Conservation (phyloP, 192 early-diverging fungal genomes). For the Rhizophagus sp. region DNA sequence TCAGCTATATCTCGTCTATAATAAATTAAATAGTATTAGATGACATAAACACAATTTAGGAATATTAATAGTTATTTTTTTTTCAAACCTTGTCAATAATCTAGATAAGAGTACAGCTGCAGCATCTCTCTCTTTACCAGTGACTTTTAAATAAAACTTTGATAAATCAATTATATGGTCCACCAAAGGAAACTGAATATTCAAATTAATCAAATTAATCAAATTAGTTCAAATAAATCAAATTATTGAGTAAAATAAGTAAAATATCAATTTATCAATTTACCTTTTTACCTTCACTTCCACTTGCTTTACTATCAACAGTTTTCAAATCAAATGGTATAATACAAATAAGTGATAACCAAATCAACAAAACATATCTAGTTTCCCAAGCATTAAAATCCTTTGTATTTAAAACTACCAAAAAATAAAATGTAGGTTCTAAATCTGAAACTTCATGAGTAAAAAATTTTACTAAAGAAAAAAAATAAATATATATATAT, state of each 20-base stretch:
- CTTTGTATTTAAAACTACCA: conserved; percentile 38
- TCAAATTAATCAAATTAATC: neutral
- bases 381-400: conserved; percentile 64
- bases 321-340: conserved; percentile 91
- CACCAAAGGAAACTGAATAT: conserved; percentile 57
- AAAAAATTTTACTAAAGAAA: conserved; percentile 77
- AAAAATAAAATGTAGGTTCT: conserved; percentile 82
- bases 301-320: conserved; percentile 70
- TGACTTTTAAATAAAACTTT: conserved; percentile 64
- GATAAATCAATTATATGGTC: conserved; percentile 66
- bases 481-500: no score
- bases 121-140: conserved; percentile 88
- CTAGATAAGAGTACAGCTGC: conserved; percentile 81
- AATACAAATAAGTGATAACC: conserved; percentile 94
- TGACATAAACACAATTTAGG: neutral
- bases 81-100: conserved; percentile 69
- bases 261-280: neutral
- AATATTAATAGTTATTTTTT: neutral
- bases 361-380: conserved; percentile 82
- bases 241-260: neutral
- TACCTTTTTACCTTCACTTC: conserved; percentile 34
- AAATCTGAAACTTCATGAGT: conserved; percentile 86
- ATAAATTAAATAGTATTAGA: neutral
- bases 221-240: neutral
- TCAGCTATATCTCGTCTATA: conserved; percentile 65